phyloP scores from a whole-genome alignment of 805 yeast species.

The Candida railenensis region DNA sequence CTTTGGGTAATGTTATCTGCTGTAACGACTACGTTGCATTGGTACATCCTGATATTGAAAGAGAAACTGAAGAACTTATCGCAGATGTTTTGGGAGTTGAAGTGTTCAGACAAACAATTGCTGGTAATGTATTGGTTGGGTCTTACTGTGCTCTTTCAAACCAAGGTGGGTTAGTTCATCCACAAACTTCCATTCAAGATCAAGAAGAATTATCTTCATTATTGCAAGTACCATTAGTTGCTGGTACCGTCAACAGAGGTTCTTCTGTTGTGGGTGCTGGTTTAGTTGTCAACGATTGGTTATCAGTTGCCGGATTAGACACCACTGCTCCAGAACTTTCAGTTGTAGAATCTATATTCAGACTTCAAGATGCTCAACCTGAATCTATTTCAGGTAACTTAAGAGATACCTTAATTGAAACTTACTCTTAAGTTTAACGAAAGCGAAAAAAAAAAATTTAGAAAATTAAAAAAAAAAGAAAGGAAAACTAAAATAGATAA shows the following conservation, averaged over 20 bases:
- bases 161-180: constrained; percentile 98
- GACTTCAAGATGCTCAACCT: constrained; percentile 88
- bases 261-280: constrained; percentile 98
- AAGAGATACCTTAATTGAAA: constrained; percentile 90
- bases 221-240: constrained; percentile 95
- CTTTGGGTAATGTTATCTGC: constrained; percentile 96
- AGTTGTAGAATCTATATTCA: constrained; percentile 94
- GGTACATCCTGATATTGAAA: constrained; percentile 98
- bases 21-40: constrained; percentile 98
- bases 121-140: constrained; percentile 97
- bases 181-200: constrained; percentile 95
- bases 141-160: constrained; percentile 92
- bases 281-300: constrained; percentile 97
- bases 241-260: constrained; percentile 98
- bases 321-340: constrained; percentile 98
- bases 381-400: constrained; percentile 80
- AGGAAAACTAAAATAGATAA: no score
- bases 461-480: no score
- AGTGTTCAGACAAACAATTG: constrained; percentile 98
- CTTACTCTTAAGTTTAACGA: constrained; percentile 58
- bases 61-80: constrained; percentile 97
- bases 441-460: neutral
- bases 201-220: constrained; percentile 96
- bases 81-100: constrained; percentile 98
- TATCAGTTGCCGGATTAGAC: constrained; percentile 94